Conservation (phyloP, 2,329 filamentous ascomycete species). For the Reticulascus tulasneorum region DNA sequence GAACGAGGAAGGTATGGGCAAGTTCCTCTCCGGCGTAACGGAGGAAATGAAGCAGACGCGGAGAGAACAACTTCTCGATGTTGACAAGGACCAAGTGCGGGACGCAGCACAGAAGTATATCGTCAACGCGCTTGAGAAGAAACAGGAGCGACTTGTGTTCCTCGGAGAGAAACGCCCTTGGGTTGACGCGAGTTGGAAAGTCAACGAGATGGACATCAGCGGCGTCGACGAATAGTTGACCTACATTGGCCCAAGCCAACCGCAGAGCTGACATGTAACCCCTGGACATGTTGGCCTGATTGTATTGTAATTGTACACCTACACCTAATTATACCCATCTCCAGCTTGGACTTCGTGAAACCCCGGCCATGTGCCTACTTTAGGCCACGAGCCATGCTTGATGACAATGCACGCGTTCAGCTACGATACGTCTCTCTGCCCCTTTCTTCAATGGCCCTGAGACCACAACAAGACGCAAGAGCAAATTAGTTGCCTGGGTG, state of each 20-base stretch:
- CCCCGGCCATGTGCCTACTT: background rate
- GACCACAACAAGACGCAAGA: constrained; percentile 62
- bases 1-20: constrained; percentile 79
- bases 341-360: constrained; percentile 1
- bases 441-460: constrained; percentile 44
- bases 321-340: constrained; percentile 15
- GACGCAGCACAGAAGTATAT: constrained; percentile 79
- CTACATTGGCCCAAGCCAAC: background rate
- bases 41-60: constrained; percentile 85
- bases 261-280: background rate
- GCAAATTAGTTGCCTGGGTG: constrained; percentile 25
- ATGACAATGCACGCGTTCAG: constrained; percentile 45
- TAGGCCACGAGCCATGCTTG: too few species aligned
- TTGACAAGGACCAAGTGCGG: constrained; percentile 74
- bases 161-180: constrained; percentile 81
- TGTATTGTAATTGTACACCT: constrained; percentile 9
- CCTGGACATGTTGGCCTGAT: background rate
- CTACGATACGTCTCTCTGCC: constrained; percentile 63
- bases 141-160: constrained; percentile 63
- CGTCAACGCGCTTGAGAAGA: constrained; percentile 59
- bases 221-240: constrained; percentile 26
- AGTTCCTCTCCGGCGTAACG: constrained; percentile 80
- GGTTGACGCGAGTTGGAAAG: constrained; percentile 69
- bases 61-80: constrained; percentile 81
- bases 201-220: constrained; percentile 69